Base-by-base conservation (phyloP, 371 early-diverging fungal genomes). In the Apophysomyces elegans region DNA sequence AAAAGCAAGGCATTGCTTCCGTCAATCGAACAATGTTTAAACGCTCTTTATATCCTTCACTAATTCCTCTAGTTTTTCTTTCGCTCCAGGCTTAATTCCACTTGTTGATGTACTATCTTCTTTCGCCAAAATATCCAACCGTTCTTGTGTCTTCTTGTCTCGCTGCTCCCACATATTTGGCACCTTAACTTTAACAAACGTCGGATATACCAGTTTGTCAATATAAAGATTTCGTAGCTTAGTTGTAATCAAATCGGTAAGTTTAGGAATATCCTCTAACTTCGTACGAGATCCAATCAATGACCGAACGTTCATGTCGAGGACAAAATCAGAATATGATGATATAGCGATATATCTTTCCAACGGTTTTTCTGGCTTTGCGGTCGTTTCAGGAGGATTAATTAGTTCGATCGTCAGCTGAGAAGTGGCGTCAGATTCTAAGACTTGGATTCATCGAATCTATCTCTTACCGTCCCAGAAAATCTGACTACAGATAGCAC, bases 221-320 rank as follows among this genome's bases (percentile, higher is more conserved):
- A 85, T 75, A 65, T 93, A 93, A n/a, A 89, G 83, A 36, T 86
- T 81, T 14, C 90, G 83, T 36, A 94, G 69, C 62, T 88, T 87
- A 16, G 87, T 83, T 7, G 89, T 88, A 56, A 98, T 91, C 32
- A 97, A 73, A 39, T 91, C 89, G 1, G 94, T 91, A 45, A 98
- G 78, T 78, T 95, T 95, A 11, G 98, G 97, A 47, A 97, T 81
- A 70, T 95, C 95, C 73, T 96, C 95, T 36, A 97, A 86, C 72
- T 98, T 98, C 36, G 96, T 95, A 64, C 93, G 86, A 63, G 95
- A 93, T 0, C 98, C 98, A 50, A 98, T 84, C 18, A 96, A 74
- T 0, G 96, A 95, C 39, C 91, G 87, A 0, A 96, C 91, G 16
- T 91, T 89, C 61, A 97, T 89, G 37, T 96, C 95, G 12, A 97